Evolutionary conservation across 768 basidiomycete genomes (phyloP), one percentile per base, ranked within the genome.

Genomic region (Dacryopinax spathularia): DNA sequence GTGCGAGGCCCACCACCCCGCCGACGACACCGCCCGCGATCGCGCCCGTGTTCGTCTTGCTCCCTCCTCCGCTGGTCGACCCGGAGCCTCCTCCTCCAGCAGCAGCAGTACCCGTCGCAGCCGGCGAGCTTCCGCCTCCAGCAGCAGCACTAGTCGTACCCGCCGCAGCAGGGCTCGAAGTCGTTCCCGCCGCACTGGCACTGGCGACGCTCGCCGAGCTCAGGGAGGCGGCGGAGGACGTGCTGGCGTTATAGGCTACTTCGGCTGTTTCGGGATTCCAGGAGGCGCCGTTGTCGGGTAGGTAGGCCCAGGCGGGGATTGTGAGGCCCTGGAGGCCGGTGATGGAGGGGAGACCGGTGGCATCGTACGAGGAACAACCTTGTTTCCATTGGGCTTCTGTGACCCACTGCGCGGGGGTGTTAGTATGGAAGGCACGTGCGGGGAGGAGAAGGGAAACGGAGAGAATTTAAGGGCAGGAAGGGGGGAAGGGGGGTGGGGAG

Each of bases 1-100:
- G 1, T 13, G 65, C 34, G 25, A 80, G 34, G 2, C 69, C 65
- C 1, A 66, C 73, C 2, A 77, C 62, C 1, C 81, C 82, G 63
- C 81, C 81, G 20, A 82, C 78, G 2, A 78, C 77, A 18, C 79
- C 79, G 10, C 82, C 82, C 2, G 81, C 77, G 64, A 83, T 82
- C 2, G 80, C 73, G 34, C 75, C 79, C 0, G 73, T 75, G 63
- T 75, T 56, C 3, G 13, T 27, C 25, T 56, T 25, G 6, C 25
- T 29, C n/a, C n/a, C n/a, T n/a, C n/a, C n/a, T 5, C 5, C 3
- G 29, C 48, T 31, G 48, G 25, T 56, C 48, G 48, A 56, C 13
- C 48, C 25, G 25, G 10, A 29, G 15, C 48, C 48, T 5, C 22
- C 48, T 3, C 3, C 25, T 56, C 13, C 48, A 29, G 13, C 25